phyloP scores from a whole-genome alignment of 352 stramenopile genomes.

The Pythium rishiriense region DNA sequence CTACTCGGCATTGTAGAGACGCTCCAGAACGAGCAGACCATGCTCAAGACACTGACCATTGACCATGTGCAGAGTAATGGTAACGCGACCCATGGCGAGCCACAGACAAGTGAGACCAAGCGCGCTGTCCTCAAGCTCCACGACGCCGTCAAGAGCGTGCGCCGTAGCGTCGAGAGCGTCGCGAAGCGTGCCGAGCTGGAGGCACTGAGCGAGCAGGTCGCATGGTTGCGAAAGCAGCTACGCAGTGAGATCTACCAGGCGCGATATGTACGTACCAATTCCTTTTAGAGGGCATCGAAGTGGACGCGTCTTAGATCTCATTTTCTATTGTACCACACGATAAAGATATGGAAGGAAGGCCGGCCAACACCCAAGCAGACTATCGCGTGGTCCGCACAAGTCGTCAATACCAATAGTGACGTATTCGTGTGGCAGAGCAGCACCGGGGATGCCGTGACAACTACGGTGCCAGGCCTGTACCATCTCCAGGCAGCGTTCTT shows the following conservation, averaged over 20 bases:
- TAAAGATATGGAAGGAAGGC: constrained; percentile 74
- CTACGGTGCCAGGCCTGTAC: constrained; percentile 65
- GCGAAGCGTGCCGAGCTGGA: constrained; percentile 30
- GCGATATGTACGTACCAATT: constrained; percentile 61
- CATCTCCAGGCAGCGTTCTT: constrained; percentile 76
- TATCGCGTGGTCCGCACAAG: constrained; percentile 64
- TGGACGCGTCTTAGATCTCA: too few relatives aligned
- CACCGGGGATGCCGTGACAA: constrained; percentile 40
- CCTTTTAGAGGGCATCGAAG: too few relatives aligned
- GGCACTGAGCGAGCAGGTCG: constrained; percentile 43
- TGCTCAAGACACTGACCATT: constrained; percentile 9
- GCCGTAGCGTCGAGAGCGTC: constrained; percentile 20
- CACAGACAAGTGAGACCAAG: constrained; percentile 10
- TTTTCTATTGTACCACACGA: too few relatives aligned
- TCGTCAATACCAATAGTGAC: constrained; percentile 66
- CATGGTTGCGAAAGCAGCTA: constrained; percentile 50
- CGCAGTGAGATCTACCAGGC: constrained; percentile 74
- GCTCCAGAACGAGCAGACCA: constrained; percentile 21
- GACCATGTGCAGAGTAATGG: background rate
- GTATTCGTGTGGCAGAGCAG: constrained; percentile 67
- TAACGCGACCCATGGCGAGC: background rate
- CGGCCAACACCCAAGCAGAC: constrained; percentile 50
- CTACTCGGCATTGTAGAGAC: constrained; percentile 27
- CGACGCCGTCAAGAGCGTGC: constrained; percentile 24
- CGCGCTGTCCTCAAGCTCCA: constrained; percentile 16